phyloP scores from a whole-genome alignment of 2,329 filamentous ascomycete species.

The Chalara sp. region DNA sequence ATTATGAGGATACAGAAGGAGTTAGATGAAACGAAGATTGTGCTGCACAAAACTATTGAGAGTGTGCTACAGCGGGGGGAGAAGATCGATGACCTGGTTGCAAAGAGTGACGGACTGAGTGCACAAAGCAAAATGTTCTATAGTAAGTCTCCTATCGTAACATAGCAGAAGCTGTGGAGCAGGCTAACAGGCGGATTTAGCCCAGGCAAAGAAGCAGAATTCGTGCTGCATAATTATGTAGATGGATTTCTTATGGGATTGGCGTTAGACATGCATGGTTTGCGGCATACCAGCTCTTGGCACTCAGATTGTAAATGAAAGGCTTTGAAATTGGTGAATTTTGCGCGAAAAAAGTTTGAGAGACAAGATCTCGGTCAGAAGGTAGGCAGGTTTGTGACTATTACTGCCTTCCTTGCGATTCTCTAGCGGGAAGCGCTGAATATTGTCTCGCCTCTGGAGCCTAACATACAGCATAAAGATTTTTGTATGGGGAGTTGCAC shows the following conservation, averaged over 20 bases:
- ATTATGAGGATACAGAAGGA: constrained; percentile 96
- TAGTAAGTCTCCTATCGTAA: constrained; percentile 42
- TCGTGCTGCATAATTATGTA: constrained; percentile 69
- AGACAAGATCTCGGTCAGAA: too few species aligned
- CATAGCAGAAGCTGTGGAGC: neutral
- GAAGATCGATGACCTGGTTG: constrained; percentile 91
- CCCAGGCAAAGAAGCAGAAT: constrained; percentile 73
- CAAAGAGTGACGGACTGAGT: constrained; percentile 87
- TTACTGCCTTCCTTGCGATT: too few species aligned
- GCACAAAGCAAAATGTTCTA: constrained; percentile 98
- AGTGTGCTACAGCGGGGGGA: constrained; percentile 82
- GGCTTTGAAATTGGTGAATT: too few species aligned
- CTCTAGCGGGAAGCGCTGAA: too few species aligned
- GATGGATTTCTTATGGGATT: constrained; percentile 4
- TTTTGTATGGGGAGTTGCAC: too few species aligned
- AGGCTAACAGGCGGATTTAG: constrained; percentile 24
- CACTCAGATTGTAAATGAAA: too few species aligned
- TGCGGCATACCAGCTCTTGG: too few species aligned
- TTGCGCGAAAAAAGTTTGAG: too few species aligned
- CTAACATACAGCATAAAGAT: too few species aligned
- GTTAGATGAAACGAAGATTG: constrained; percentile 94
- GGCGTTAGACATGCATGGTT: too few species aligned
- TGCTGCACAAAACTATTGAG: constrained; percentile 95
- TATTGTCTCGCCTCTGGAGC: too few species aligned
- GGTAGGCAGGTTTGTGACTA: too few species aligned